Base-by-base conservation (phyloP, 2,329 filamentous ascomycete species). In the Ceratocystis harringtonii region DNA sequence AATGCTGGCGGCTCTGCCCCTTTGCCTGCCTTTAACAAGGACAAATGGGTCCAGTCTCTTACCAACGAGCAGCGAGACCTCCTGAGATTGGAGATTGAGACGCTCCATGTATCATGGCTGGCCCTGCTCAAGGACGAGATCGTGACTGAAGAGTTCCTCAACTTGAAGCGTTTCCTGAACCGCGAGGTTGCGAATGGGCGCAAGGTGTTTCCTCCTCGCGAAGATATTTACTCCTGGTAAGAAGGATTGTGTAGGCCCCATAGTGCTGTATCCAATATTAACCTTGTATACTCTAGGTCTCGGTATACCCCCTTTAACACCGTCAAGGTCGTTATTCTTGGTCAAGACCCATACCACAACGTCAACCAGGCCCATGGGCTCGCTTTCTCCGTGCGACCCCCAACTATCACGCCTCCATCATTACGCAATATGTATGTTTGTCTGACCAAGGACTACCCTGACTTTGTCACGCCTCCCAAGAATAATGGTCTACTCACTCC, bases 291-390 rank as follows among this genome's bases (percentile, higher is more conserved):
- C 15, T 44, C 17, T 67, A 96, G 92, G 92, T 96, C 92, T 68
- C 88, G 91, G 30, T 88, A 95, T 74, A 96, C 92, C 0, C 92
- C 94, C 6, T 86, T 99, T 70, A 79, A 87, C 77, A 87, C 81
- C 15, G 92, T 97, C 74, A 96, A 95, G 75, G 88, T 89, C 66
- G 92, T 99, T 68, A 91, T 99, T 72, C 76, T 97, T 65, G 94
- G 94, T 69, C 94, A 99, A 78, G 94, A 99, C 74, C 94, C 94
- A 2, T 99, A 99, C 75, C 94, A 99, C 78, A 95, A 95, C 74
- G 75, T 84, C 74, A 95, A 95, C 75, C 94, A 99, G 79, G 94
- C 94, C 62, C 94, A 97, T 75, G 94, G 94, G 55, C 85, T 99
- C 67, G 92, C 89, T 73, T 99, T 99, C 80, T 96, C 90, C 61